Evolutionary conservation across 108 stramenopile genomes (phyloP), one percentile per base, ranked within the genome.

Genomic region (Skeletonema marinoi): DNA sequence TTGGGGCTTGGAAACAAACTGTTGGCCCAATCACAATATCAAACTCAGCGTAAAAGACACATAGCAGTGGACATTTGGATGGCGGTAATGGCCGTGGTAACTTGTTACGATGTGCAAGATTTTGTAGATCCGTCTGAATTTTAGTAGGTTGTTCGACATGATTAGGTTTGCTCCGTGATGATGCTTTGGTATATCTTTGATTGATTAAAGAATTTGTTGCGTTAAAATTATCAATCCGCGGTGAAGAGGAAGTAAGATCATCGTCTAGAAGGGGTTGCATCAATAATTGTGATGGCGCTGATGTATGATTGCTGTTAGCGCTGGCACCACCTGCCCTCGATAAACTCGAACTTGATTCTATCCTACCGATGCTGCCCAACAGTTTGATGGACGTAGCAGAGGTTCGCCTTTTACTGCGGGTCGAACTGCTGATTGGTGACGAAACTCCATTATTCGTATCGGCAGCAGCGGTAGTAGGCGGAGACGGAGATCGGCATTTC

Each of bases 31-130:
- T 87, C 17, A 92, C 86, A 60, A 89, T 95, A 65, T 95, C 94
- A 70, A 95, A 95, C 66, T 95, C 94, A n/a, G 91, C 88, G 78
- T 95, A 95, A 61, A 95, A 95, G 39, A 82, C 85, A 65, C 89
- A 89, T 51, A 95, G 84, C 9, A 95, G 68, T 14, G 92, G 92
- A 75, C 94, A 95, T 42, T 83, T 75, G 5, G 79, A 56, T 11
- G 93, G 78, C 5, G 74, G 65, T 29, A 70, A 68, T 14, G 93
- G 90, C 33, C 31, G 78, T 11, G 88, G 83, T 46, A 88, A 32
- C 25, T 56, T 21, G 5, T 25, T 25, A 9, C 54, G 54, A 56
- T 56, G 54, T 25, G 54, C 54, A 25, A 56, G 25, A 29, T 56
- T 56, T 56, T 56, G 54, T 29, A 56, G 54, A 56, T 56, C 54